Conservation (phyloP, 768 basidiomycete species). For the Mycena venus region DNA sequence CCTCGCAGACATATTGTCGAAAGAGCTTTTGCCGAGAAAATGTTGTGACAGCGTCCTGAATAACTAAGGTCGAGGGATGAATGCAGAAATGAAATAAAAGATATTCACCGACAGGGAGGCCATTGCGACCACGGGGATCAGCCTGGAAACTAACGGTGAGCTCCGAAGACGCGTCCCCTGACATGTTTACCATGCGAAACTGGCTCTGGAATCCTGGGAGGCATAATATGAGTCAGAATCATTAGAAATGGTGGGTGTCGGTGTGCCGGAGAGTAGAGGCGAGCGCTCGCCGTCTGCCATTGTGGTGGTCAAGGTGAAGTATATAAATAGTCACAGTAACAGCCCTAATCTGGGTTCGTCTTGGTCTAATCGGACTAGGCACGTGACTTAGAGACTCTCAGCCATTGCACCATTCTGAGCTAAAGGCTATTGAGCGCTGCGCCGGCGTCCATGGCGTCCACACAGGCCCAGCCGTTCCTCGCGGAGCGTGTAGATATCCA, state of each 20-base stretch:
- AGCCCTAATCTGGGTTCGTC: neutral
- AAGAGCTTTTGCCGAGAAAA: slow-evolving; percentile 24
- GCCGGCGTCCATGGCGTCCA: slow-evolving; percentile 39
- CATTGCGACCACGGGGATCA: slow-evolving; percentile 24
- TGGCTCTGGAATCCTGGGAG: slow-evolving; percentile 27
- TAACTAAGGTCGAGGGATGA: neutral
- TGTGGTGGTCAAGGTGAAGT: neutral
- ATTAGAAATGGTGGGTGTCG: slow-evolving; percentile 15
- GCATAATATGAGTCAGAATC: slow-evolving; percentile 18
- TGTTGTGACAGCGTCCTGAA: slow-evolving; percentile 8
- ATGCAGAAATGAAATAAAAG: neutral
- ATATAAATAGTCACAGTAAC: neutral
- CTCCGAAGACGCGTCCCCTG: neutral
- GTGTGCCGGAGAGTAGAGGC: slow-evolving; percentile 20
- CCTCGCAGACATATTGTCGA: slow-evolving; percentile 30
- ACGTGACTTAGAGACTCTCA: no score
- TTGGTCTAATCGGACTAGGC: neutral
- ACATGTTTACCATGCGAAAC: slow-evolving; percentile 18
- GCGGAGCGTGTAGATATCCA: slow-evolving; percentile 81
- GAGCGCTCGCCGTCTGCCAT: slow-evolving; percentile 29
- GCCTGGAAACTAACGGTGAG: slow-evolving; percentile 11
- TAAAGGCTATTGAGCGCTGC: neutral
- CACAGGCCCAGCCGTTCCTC: slow-evolving; percentile 42
- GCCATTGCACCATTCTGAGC: neutral
- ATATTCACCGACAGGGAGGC: slow-evolving; percentile 18